phyloP scores from a whole-genome alignment of 768 basidiomycete species.

The Coprinopsis sp. region DNA sequence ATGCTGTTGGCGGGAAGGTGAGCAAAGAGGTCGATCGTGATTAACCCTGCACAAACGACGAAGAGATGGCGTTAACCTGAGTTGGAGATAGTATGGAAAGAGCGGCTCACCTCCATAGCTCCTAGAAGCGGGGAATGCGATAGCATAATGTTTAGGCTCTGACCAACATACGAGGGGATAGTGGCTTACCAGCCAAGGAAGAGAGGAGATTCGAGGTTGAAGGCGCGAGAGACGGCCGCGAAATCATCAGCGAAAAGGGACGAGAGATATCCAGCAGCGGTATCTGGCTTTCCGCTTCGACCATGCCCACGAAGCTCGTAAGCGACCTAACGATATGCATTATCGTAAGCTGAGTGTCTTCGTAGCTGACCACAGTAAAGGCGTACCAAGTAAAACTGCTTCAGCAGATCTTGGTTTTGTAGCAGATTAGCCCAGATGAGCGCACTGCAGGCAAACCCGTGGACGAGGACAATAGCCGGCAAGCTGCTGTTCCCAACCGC shows the following conservation, averaged over 20 bases:
- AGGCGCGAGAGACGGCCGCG: constrained; percentile 23
- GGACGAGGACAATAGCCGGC: constrained; percentile 36
- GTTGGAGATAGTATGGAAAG: too few relatives aligned
- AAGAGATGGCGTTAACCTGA: too few relatives aligned
- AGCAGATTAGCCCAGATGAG: constrained; percentile 35
- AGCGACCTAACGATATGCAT: constrained; percentile 22
- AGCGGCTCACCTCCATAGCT: too few relatives aligned
- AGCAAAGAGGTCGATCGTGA: too few relatives aligned
- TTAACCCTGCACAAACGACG: too few relatives aligned
- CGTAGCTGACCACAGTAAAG: constrained; percentile 1
- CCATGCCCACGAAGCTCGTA: constrained; percentile 33
- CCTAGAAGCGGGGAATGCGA: too few relatives aligned
- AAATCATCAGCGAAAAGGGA: constrained; percentile 30
- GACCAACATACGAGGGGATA: too few relatives aligned
- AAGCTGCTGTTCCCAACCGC: constrained; percentile 32
- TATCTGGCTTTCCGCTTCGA: constrained; percentile 27
- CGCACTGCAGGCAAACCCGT: constrained; percentile 33
- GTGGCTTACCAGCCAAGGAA: too few relatives aligned
- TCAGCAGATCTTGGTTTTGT: constrained; percentile 20
- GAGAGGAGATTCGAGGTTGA: constrained; percentile 25
- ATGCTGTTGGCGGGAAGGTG: too few relatives aligned
- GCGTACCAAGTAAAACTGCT: constrained; percentile 22
- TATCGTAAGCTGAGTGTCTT: background rate
- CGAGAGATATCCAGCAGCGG: constrained; percentile 21
- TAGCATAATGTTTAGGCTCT: too few relatives aligned